Evolutionary conservation across 164 flowering plant genomes (phyloP), one percentile per base, ranked within the genome.

Genomic region (Magnolia changhungtana): DNA sequence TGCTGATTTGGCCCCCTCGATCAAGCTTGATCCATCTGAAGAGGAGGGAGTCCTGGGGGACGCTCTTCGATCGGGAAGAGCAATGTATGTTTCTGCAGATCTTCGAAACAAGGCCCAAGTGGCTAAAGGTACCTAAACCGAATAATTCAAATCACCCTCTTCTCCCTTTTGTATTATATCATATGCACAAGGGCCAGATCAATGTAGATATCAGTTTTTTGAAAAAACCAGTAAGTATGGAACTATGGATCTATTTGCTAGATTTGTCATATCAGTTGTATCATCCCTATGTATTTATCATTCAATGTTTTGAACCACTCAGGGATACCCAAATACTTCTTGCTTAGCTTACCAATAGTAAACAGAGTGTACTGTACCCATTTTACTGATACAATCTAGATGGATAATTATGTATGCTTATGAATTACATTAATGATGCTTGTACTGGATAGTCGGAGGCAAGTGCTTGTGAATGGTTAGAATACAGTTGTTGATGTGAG

Each of bases 61-160:
- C 71, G 95, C 99, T 66, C 76, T 96, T 61, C 77, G 77, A 18
- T 85, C 87, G 2, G 97, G 96, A 63, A 83, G 84, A 20, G 99
- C 94, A 49, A 70, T 81, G 0, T 96, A 96, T 74, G 86, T 92
- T 11, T 88, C 93, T 23, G 78, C 83, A 1, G 97, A 96, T 86
- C 97, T 96, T 74, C 88, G 99, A 1, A 80, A 90, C 86, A 92
- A 90, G 77, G 74, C 84, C 52, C 96, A 89, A 87, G 91, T 94
- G 20, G 74, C 87, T 45, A 80, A 89, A 89, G 98, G 99, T 91
- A 20, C 6, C 23, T n/a, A 64, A 37, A 55, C 3, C 10, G 16
- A 11, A 16, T 55, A 55, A 8, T 16, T 55, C 18, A 55, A 55
- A 55, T 11, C 13, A 55, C 4, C 4, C 18, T 11, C 18, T 55